These are phyloP conservation scores for Spiraea crenata DNA, from an alignment of 331 rosid genomes.

Conservation along the genomic window DNA sequence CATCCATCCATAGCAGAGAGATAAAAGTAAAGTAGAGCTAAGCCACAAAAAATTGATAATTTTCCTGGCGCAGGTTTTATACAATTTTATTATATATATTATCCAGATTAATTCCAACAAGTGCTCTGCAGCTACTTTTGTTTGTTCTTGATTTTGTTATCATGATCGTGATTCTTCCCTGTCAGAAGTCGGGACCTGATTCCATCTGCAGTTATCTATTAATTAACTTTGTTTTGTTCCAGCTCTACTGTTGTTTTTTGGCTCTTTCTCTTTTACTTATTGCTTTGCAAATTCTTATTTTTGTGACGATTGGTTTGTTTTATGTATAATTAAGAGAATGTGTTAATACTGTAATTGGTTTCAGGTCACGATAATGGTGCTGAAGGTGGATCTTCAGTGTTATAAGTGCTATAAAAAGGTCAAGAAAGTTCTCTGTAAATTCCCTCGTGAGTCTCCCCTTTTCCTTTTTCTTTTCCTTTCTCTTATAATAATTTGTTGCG, in stretches of 20 bases:
- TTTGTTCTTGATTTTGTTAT: not conserved
- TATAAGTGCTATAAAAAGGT: conserved; percentile 70
- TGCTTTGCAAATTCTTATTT: too few relatives aligned
- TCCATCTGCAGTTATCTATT: not conserved
- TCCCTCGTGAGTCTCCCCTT: conserved; percentile 62
- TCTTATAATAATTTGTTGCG: not conserved
- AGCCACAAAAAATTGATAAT: not conserved
- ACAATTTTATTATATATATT: not conserved
- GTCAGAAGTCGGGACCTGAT: conserved; percentile 10
- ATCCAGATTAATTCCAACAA: not conserved
- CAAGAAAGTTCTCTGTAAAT: conserved; percentile 58
- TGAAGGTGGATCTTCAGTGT: conserved; percentile 78
- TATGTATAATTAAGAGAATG: too few relatives aligned
- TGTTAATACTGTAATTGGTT: not conserved
- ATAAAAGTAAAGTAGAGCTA: too few relatives aligned
- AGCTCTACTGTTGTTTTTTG: not conserved
- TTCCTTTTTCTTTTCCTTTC: not conserved
- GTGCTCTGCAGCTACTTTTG: not conserved
- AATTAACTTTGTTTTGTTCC: not conserved
- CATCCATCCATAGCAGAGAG: too few relatives aligned
- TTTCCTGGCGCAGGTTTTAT: too few relatives aligned
- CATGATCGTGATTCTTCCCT: conserved; percentile 2
- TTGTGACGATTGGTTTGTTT: too few relatives aligned
- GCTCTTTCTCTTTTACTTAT: not conserved
- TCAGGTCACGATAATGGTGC: conserved; percentile 46